Conservation (phyloP, 202 grass and related monocot species). For the Cymbopogon flexuosus region DNA sequence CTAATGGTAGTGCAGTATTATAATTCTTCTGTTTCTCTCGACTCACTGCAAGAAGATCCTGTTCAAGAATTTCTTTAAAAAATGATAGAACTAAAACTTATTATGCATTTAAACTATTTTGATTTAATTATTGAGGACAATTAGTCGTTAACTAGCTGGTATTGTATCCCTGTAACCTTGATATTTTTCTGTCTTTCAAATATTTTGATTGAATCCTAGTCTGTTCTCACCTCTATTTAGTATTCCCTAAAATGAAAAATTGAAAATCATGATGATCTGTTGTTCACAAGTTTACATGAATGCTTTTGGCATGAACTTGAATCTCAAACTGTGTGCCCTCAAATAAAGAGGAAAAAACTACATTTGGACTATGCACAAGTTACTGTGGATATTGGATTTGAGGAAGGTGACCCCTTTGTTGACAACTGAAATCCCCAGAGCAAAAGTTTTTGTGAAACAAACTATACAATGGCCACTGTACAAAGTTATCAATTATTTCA, state of each 20-base stretch:
- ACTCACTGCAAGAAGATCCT: neutral
- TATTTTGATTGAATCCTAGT: constrained; percentile 18
- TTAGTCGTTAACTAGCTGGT: neutral
- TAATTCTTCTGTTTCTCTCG: neutral
- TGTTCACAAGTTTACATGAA: neutral
- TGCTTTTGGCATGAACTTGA: neutral
- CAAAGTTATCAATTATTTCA: neutral
- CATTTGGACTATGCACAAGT: neutral
- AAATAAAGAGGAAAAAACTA: neutral
- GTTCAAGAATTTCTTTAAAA: neutral
- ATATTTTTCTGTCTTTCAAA: neutral
- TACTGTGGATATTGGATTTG: neutral
- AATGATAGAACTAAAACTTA: neutral
- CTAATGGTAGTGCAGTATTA: constrained; percentile 18
- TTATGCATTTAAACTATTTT: constrained; percentile 14
- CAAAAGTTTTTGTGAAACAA: neutral
- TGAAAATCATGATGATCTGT: neutral
- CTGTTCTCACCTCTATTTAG: neutral
- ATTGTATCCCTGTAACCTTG: constrained; percentile 4
- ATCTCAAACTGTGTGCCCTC: neutral
- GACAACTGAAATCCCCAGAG: neutral
- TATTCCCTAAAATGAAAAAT: constrained; percentile 11
- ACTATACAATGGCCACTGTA: neutral
- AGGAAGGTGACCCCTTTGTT: neutral
- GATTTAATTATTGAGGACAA: neutral